These are phyloP conservation scores for Backusella circina DNA, from an alignment of 192 early-diverging fungal genomes.

Conservation along the genomic window DNA sequence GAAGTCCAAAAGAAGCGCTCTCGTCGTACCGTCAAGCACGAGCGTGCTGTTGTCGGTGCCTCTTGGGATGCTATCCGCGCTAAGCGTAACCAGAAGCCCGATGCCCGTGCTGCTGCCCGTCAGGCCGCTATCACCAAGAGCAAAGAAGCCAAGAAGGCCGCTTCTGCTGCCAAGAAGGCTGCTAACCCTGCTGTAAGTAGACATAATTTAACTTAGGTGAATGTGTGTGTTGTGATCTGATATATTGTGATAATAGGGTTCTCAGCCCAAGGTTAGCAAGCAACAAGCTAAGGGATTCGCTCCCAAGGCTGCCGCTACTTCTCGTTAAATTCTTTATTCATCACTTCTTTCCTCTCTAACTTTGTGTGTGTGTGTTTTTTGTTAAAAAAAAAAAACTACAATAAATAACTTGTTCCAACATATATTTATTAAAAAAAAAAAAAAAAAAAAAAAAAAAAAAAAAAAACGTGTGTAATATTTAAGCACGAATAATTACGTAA, in stretches of 20 bases:
- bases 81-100: conserved; percentile 96
- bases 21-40: conserved; percentile 90
- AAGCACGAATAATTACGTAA: no score
- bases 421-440: not conserved
- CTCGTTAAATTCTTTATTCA: conserved; percentile 60
- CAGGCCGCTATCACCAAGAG: conserved; percentile 76
- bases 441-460: not conserved
- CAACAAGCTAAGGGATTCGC: conserved; percentile 79
- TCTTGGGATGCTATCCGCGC: conserved; percentile 95
- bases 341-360: conserved; percentile 2
- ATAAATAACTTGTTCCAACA: not conserved
- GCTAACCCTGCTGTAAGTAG: conserved; percentile 32
- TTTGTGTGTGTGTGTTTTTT: not conserved
- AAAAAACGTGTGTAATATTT: not conserved
- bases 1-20: conserved; percentile 96
- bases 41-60: conserved; percentile 94
- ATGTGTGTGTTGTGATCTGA: not conserved
- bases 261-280: conserved; percentile 71
- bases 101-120: conserved; percentile 89
- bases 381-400: no score
- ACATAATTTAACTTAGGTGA: not conserved
- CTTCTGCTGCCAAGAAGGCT: conserved; percentile 84
- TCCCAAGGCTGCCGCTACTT: conserved; percentile 74
- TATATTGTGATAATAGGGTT: not conserved
- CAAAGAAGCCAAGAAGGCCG: conserved; percentile 93